phyloP scores from a whole-genome alignment of 2,329 filamentous ascomycete genomes.

The Cylindrodendrum hubeiense region DNA sequence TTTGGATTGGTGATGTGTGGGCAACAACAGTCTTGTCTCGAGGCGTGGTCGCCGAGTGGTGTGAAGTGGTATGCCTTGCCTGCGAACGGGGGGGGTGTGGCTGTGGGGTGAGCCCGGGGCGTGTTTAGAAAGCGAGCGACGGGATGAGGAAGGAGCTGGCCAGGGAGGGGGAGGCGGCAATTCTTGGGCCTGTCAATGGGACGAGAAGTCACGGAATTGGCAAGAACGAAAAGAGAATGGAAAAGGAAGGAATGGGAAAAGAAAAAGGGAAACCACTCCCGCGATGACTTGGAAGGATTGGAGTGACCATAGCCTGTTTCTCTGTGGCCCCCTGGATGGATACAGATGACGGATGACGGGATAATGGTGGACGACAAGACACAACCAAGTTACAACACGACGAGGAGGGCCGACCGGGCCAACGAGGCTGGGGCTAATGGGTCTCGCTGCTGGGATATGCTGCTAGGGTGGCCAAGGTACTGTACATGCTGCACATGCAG shows the following conservation, averaged over 20 bases:
- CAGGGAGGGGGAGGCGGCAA: conserved; percentile 21
- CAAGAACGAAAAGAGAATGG: conserved; percentile 8
- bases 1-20: neutral
- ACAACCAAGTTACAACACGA: conserved; percentile 28
- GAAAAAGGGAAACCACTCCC: conserved; percentile 17
- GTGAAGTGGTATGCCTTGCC: conserved; percentile 10
- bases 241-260: conserved; percentile 7
- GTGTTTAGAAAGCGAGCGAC: conserved; percentile 28
- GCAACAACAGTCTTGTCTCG: conserved; percentile 1
- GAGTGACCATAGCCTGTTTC: conserved; percentile 27
- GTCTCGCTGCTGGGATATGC: conserved; percentile 33
- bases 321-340: conserved; percentile 31
- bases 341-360: conserved; percentile 40
- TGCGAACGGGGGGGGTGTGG: conserved; percentile 24
- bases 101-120: conserved; percentile 6
- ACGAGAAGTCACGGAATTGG: conserved; percentile 8
- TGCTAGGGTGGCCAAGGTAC: conserved; percentile 30
- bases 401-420: conserved; percentile 28
- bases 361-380: conserved; percentile 26
- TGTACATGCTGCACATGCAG: conserved; percentile 16
- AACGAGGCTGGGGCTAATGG: conserved; percentile 34
- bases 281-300: conserved; percentile 40
- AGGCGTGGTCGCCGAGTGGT: conserved; percentile 1
- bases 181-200: conserved; percentile 18
- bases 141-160: conserved; percentile 16